Conservation (phyloP, 2,329 filamentous ascomycete genomes). For the Pseudogymnoascus sp. region DNA sequence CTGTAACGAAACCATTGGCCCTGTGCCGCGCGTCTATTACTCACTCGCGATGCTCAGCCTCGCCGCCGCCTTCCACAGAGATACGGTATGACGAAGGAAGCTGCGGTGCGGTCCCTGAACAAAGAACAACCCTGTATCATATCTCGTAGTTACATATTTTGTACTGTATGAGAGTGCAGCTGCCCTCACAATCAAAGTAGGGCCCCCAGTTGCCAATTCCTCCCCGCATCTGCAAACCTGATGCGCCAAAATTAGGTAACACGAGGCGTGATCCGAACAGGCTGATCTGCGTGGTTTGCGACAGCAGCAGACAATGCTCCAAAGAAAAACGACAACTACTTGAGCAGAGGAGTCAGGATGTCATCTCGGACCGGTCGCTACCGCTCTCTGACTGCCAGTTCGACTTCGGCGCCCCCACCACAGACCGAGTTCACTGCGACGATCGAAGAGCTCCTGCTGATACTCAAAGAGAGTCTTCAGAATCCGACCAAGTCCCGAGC, state of each 20-base stretch:
- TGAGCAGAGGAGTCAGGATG: constrained; percentile 34
- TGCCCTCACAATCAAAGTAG: not conserved
- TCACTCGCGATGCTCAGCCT: constrained; percentile 1
- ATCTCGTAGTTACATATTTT: not conserved
- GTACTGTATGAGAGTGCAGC: not conserved
- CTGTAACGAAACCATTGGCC: constrained; percentile 2
- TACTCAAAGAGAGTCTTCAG: constrained; percentile 1
- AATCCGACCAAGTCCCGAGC: not conserved
- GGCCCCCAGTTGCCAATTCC: not conserved
- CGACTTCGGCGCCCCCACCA: constrained; percentile 38
- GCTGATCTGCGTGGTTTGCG: not conserved
- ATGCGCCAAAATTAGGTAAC: constrained; percentile 6
- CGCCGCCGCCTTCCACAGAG: constrained; percentile 3
- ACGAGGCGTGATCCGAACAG: not conserved
- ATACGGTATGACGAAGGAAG: constrained; percentile 1
- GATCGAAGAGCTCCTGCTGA: constrained; percentile 44
- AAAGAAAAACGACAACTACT: not conserved
- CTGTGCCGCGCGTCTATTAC: constrained; percentile 9
- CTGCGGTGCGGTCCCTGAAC: constrained; percentile 3
- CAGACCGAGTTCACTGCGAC: constrained; percentile 56
- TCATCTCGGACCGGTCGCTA: constrained; percentile 49
- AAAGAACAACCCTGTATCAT: not conserved
- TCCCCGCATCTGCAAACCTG: not conserved
- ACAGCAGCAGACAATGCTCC: not conserved
- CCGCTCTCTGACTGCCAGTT: constrained; percentile 58